These are phyloP conservation scores for Claviceps sp. DNA, from an alignment of 2,329 filamentous ascomycete genomes.

Conservation along the genomic window DNA sequence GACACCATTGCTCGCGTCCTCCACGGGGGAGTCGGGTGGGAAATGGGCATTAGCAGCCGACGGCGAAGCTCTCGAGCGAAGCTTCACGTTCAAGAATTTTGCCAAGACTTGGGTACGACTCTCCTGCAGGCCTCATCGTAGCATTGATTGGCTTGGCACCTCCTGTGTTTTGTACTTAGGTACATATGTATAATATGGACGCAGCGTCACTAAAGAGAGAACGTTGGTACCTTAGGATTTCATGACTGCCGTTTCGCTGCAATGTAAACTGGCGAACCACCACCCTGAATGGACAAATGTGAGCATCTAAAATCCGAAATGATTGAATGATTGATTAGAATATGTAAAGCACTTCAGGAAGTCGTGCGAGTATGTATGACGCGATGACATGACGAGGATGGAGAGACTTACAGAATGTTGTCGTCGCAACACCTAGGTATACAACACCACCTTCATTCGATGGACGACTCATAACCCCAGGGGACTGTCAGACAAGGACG, in stretches of 20 bases:
- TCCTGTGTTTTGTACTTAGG: too few relatives aligned
- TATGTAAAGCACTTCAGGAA: too few relatives aligned
- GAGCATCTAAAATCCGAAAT: slow-evolving; percentile 10
- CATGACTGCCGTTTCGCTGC: slow-evolving; percentile 57
- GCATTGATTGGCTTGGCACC: too few relatives aligned
- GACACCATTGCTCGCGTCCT: slow-evolving; percentile 24
- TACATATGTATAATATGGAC: too few relatives aligned
- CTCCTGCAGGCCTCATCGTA: too few relatives aligned
- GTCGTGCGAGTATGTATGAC: too few relatives aligned
- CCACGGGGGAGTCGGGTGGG: slow-evolving; percentile 16
- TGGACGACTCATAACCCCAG: slow-evolving; percentile 60
- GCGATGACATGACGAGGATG: background rate
- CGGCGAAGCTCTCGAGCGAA: slow-evolving; percentile 44
- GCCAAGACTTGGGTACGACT: slow-evolving; percentile 47
- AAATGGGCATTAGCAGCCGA: slow-evolving; percentile 38
- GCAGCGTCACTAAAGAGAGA: background rate
- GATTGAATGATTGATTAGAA: too few relatives aligned
- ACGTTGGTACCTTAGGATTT: slow-evolving; percentile 41
- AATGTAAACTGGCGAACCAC: slow-evolving; percentile 56
- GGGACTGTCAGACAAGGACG: slow-evolving; percentile 52
- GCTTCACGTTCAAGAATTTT: slow-evolving; percentile 52
- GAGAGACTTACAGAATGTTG: background rate
- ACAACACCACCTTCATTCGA: slow-evolving; percentile 55
- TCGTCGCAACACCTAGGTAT: slow-evolving; percentile 33
- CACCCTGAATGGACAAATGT: slow-evolving; percentile 70